Percentiles rank a stretch among this genome's conserved stretches.
Conservation (phyloP, 2,329 filamentous ascomycete species). For the Epichloe coenophiala region DNA sequence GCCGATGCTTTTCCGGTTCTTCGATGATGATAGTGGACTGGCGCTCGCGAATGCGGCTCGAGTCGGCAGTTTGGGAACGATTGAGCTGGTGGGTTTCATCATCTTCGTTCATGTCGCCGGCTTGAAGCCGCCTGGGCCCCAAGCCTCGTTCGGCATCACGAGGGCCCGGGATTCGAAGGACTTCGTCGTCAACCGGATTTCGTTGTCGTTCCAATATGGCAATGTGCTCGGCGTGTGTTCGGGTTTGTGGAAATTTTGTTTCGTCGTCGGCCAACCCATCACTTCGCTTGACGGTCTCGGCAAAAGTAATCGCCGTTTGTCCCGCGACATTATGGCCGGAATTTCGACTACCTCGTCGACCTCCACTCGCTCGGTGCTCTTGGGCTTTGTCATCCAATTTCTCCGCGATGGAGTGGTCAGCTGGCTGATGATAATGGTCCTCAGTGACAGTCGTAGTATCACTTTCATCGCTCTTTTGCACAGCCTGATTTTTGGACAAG, state of each 20-base stretch:
- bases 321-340: slow-evolving; percentile 4
- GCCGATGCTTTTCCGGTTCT: slow-evolving; percentile 36
- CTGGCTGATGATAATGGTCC: slow-evolving; percentile 4
- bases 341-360: background rate
- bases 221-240: slow-evolving; percentile 64
- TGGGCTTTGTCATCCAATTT: background rate
- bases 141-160: slow-evolving; percentile 78
- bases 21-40: slow-evolving; percentile 52
- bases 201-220: slow-evolving; percentile 78
- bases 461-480: slow-evolving; percentile 23
- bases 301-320: slow-evolving; percentile 46
- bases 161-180: slow-evolving; percentile 81
- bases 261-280: slow-evolving; percentile 38
- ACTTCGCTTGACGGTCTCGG: slow-evolving; percentile 48
- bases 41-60: slow-evolving; percentile 20
- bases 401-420: slow-evolving; percentile 3
- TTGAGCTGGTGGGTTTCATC: slow-evolving; percentile 17
- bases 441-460: slow-evolving; percentile 19
- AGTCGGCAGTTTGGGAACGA: slow-evolving; percentile 14
- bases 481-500: slow-evolving; percentile 9
- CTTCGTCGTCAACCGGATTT: slow-evolving; percentile 56
- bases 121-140: slow-evolving; percentile 43
- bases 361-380: background rate
- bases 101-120: slow-evolving; percentile 23
- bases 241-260: slow-evolving; percentile 33